Conservation (phyloP, 805 yeast genomes). For the Starmerella vaccinii region DNA sequence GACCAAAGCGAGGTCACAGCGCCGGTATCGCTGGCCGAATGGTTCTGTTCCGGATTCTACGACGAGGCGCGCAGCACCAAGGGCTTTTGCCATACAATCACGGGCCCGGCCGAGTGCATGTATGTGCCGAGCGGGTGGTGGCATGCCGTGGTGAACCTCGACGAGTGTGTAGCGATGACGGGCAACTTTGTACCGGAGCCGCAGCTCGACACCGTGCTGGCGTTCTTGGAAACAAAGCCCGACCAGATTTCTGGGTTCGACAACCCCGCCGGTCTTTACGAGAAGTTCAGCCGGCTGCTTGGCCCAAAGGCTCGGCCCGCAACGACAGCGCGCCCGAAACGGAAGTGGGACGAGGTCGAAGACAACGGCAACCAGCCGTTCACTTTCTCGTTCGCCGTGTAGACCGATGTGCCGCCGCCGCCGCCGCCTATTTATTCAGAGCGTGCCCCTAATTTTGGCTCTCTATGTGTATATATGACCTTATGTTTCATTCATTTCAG, state of each 20-base stretch:
- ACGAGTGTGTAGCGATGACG: constrained; percentile 61
- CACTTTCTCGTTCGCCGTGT: constrained; percentile 15
- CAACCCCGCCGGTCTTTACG: constrained; percentile 46
- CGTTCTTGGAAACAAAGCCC: constrained; percentile 55
- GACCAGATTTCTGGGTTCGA: constrained; percentile 71
- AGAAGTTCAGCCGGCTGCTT: constrained; percentile 47
- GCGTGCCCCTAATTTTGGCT: too few species aligned
- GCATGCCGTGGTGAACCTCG: constrained; percentile 85
- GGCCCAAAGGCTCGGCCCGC: constrained; percentile 34
- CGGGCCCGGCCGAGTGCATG: constrained; percentile 73
- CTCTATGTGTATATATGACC: too few species aligned
- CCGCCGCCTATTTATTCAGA: too few species aligned
- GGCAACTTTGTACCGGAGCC: constrained; percentile 72
- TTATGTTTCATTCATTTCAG: too few species aligned
- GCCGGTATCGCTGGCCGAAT: constrained; percentile 87
- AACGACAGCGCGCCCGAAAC: constrained; percentile 26
- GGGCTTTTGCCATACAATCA: constrained; percentile 56
- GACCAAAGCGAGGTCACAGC: constrained; percentile 82
- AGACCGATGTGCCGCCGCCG: too few species aligned
- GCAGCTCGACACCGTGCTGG: constrained; percentile 49
- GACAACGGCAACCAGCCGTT: constrained; percentile 10
- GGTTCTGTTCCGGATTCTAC: constrained; percentile 76
- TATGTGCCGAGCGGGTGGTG: constrained; percentile 97
- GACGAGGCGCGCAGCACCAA: constrained; percentile 44
- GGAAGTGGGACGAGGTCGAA: constrained; percentile 11